Base-by-base conservation (phyloP, 2,329 filamentous ascomycete species). In the Didymella glomerata region DNA sequence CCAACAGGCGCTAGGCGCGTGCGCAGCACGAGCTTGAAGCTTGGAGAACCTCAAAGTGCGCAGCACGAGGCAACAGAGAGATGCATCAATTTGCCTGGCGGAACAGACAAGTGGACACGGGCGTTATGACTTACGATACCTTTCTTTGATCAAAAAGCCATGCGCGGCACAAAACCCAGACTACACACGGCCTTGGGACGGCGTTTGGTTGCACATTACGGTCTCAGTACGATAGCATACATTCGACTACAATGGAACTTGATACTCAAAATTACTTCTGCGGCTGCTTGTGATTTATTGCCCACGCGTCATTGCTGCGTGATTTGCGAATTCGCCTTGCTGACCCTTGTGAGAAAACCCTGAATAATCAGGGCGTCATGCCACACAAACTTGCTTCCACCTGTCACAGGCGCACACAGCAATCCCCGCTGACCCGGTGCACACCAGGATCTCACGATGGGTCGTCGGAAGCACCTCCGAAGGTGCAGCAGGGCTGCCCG, bases 1-100 rank as follows among this genome's bases (percentile, higher is more conserved):
- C 69, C 59, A 76, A 76, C 69, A 68, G 62, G 63, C 57, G 64
- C 65, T 76, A 44, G 41, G 46, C 42, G 38, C 40, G 36, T 34
- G 28, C 38, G 27, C 32, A 40, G 36, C n/a, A 40, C n/a, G 3
- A 40, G 9, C 8, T n/a, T 38, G 34, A 18, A 38, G 34, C 34
- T 2, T 18, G 10, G 48, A 27, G 30, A 36, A 40, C 48, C 48
- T 51, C 49, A 52, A 52, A 52, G 54, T 52, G 24, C 48, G 32
- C 41, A 46, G 45, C 40, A 42, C 38, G 40, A 22, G 32, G 49
- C 32, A 20, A 24, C 13, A 5, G 22, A 38, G 41, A 48, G 22
- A 30, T 45, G 50, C 50, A 54, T 58, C 59, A 46, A 51, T 52
- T 60, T 56, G 48, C 41, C 53, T 60, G 52, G 27, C 48, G 54